Base-by-base conservation (phyloP, 1,284 basidiomycete genomes). In the Ustanciosporium gigantosporum region DNA sequence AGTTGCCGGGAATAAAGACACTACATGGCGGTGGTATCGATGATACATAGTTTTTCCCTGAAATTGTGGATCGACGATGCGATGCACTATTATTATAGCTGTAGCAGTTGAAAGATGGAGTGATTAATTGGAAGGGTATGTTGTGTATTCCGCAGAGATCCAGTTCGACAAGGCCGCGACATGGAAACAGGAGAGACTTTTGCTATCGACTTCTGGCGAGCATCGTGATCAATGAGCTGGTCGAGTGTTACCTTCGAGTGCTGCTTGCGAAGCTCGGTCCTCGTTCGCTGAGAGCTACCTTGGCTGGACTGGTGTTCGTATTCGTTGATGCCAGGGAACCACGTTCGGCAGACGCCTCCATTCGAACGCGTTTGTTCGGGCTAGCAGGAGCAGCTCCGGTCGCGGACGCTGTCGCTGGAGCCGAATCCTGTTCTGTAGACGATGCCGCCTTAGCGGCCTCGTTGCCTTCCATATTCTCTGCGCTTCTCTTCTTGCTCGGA, bases 401-500 rank as follows among this genome's bases (percentile, higher is more conserved):
- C 2, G 35, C 31, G 2, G 19, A 14, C 35, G 20, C 7, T n/a
- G n/a, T n/a, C n/a, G n/a, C n/a, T n/a, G n/a, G 11, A 6, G 6
- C 20, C 20, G n/a, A 13, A 17, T 2, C 39, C 37, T 9, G 36
- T 25, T 7, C 24, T 32, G 11, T 37, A 40, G 27, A 8, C 9
- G 27, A 20, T 37, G 5, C 23, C 35, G 17, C 36, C 14, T 43
- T 38, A 15, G 25, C 43, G 2, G 37, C 34, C 4, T 49, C 50
- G n/a, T 11, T 11, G 39, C 25, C 39, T 25, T 24, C 32, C 32
- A 35, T 9, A 8, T 9, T 19, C 8, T 56, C 58, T 11, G 47
- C 58, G 31, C 44, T 51, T 22, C 58, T 46, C 58, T 61, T 56
- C 39, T 57, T 62, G 53, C 42, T 62, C 6, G 52, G 52, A 31